Conservation (phyloP, 495 filamentous ascomycete species). For the Aspergillus sclerotiicarbonarius region DNA sequence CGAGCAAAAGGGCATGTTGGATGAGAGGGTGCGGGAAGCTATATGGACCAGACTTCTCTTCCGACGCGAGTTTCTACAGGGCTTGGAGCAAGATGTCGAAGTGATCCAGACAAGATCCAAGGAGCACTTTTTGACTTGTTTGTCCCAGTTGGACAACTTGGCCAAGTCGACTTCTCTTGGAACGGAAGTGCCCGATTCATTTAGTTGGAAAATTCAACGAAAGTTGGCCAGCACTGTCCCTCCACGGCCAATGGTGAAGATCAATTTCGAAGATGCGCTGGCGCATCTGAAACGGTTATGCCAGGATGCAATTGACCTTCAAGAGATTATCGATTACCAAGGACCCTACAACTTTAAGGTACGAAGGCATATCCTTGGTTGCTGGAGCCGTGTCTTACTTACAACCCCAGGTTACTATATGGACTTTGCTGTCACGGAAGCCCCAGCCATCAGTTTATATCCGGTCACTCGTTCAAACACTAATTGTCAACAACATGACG, state of each 20-base stretch:
- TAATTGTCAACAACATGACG: conserved; percentile 69
- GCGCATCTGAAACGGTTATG: conserved; percentile 67
- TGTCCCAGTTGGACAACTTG: conserved; percentile 49
- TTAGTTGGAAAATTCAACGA: conserved; percentile 87
- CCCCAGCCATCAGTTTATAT: conserved; percentile 83
- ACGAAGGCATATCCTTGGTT: conserved; percentile 17
- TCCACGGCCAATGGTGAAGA: conserved; percentile 81
- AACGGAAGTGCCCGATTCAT: conserved; percentile 67
- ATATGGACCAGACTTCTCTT: conserved; percentile 63
- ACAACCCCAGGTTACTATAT: conserved; percentile 56
- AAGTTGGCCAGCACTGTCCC: conserved; percentile 88
- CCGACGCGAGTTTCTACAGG: conserved; percentile 58
- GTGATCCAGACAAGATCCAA: conserved; percentile 38
- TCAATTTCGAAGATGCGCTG: conserved; percentile 69
- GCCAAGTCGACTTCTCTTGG: conserved; percentile 59
- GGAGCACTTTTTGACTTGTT: conserved; percentile 41
- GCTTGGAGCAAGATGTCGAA: conserved; percentile 47
- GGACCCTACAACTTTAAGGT: conserved; percentile 64
- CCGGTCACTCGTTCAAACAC: conserved; percentile 72
- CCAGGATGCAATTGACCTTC: conserved; percentile 66
- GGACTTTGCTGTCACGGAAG: conserved; percentile 71
- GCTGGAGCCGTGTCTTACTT: conserved; percentile 19
- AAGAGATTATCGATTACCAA: conserved; percentile 63
- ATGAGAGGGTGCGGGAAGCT: conserved; percentile 54
- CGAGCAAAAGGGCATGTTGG: conserved; percentile 43